Conservation (phyloP, 805 yeast species). For the Cyberlindnera euphorbiiphila region DNA sequence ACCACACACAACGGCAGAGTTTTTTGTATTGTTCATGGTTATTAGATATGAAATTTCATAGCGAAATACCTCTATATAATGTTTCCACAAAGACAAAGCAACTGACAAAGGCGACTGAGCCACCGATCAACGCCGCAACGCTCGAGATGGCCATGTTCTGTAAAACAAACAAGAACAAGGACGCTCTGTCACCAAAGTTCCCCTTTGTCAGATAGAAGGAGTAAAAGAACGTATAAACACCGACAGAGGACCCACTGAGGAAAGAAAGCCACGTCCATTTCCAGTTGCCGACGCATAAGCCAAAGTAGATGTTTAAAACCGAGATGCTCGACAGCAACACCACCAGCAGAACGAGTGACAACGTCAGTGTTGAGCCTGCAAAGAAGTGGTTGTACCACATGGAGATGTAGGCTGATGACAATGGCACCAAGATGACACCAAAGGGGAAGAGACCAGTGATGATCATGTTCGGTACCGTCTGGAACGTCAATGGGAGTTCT, state of each 20-base stretch:
- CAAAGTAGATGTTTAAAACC: conserved; percentile 23
- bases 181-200: conserved; percentile 28
- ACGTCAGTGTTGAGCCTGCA: conserved; percentile 17
- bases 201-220: conserved; percentile 26
- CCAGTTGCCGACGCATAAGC: conserved; percentile 29
- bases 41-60: too few relatives aligned
- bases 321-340: conserved; percentile 18
- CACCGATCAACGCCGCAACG: conserved; percentile 25
- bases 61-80: conserved; percentile 21
- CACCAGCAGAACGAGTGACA: conserved; percentile 20
- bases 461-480: conserved; percentile 24
- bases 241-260: conserved; percentile 26
- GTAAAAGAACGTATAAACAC: conserved; percentile 25
- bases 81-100: conserved; percentile 20
- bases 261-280: conserved; percentile 30
- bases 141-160: conserved; percentile 25
- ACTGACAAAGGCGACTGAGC: conserved; percentile 20
- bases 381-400: conserved; percentile 28
- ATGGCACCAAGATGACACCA: conserved; percentile 25
- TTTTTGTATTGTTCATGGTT: too few relatives aligned
- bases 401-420: conserved; percentile 26
- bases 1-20: too few relatives aligned
- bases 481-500: conserved; percentile 26
- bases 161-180: conserved; percentile 23
- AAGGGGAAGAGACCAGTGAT: conserved; percentile 31